A percentile compares a stretch with the other conserved stretches of the same genome.
These are phyloP conservation scores for Colletotrichum camelliae DNA, from an alignment of 2,329 filamentous ascomycete genomes.

Conservation along the genomic window DNA sequence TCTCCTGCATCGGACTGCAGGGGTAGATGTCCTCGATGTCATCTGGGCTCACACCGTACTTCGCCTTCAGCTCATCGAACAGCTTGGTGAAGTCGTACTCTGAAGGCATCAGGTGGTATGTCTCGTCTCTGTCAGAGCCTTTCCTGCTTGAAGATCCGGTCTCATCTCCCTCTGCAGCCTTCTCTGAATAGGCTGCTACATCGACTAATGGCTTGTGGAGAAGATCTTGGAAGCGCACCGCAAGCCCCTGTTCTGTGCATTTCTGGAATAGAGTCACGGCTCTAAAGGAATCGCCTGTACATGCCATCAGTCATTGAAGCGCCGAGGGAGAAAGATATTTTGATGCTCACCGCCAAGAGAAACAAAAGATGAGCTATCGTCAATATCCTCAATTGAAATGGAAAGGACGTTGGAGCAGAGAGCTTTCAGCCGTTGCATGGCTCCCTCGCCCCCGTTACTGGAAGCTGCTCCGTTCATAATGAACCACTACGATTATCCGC, in stretches of 20 bases:
- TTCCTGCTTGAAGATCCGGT: not conserved
- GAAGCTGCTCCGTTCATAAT: not conserved
- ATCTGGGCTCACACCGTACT: not conserved
- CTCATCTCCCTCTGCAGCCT: not conserved
- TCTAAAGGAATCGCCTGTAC: conserved; percentile 14
- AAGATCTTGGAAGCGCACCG: conserved; percentile 4
- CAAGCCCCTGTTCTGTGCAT: conserved; percentile 5
- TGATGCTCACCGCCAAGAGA: conserved; percentile 1
- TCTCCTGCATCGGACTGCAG: conserved; percentile 41
- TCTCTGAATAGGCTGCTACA: not conserved
- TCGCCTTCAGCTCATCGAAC: not conserved
- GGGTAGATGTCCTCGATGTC: conserved; percentile 38
- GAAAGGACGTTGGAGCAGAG: not conserved
- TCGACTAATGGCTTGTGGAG: not conserved
- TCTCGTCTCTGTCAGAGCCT: not conserved
- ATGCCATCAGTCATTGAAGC: not conserved
- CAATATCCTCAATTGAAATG: not conserved
- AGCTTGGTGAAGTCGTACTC: not conserved
- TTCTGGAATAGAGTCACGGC: conserved; percentile 2
- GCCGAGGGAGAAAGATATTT: too few species aligned
- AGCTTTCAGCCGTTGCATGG: not conserved
- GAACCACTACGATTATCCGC: not conserved
- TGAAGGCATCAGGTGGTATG: not conserved
- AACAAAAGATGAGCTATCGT: not conserved
- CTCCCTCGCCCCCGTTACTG: not conserved